Evolutionary conservation across 371 early-diverging fungal genomes (phyloP).

Genomic region (Rhizopus sp.): DNA sequence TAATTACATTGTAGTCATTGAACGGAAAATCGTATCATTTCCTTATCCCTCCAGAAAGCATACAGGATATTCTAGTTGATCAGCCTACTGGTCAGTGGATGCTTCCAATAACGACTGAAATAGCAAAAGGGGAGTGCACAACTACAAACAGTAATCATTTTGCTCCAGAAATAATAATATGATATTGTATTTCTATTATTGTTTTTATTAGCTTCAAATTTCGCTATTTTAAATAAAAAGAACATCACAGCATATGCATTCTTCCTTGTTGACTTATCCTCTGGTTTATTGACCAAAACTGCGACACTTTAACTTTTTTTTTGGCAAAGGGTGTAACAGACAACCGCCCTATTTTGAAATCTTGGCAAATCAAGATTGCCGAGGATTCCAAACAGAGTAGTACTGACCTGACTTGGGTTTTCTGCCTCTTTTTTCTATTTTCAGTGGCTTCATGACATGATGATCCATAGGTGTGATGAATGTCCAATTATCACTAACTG

Average conservation of each 20-base stretch:
- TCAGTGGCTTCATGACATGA: not conserved
- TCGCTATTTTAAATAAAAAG: no score
- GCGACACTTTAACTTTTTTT: no score
- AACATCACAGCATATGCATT: no score
- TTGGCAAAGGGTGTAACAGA: no score
- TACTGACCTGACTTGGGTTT: slow-evolving; percentile 53
- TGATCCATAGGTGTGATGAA: slow-evolving; percentile 31
- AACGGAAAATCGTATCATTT: slow-evolving; percentile 5
- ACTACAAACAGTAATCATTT: no score
- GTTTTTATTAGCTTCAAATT: no score
- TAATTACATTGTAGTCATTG: slow-evolving; percentile 4
- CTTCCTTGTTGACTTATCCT: no score
- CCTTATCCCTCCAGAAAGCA: slow-evolving; percentile 24
- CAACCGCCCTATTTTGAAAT: no score
- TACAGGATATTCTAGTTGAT: slow-evolving; percentile 57
- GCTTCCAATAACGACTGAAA: slow-evolving; percentile 59
- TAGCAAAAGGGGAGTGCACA: not conserved
- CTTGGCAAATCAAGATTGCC: no score
- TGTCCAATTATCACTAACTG: slow-evolving; percentile 24
- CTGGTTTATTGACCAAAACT: no score
- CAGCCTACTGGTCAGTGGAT: slow-evolving; percentile 13
- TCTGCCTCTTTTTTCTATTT: slow-evolving; percentile 44
- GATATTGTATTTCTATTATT: no score
- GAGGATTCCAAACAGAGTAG: slow-evolving; percentile 45
- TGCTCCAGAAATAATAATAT: no score